A percentile compares a stretch with the other conserved stretches of the same genome.
These are phyloP conservation scores for Suhomyces sp. DNA, from an alignment of 805 yeast genomes.

Conservation along the genomic window DNA sequence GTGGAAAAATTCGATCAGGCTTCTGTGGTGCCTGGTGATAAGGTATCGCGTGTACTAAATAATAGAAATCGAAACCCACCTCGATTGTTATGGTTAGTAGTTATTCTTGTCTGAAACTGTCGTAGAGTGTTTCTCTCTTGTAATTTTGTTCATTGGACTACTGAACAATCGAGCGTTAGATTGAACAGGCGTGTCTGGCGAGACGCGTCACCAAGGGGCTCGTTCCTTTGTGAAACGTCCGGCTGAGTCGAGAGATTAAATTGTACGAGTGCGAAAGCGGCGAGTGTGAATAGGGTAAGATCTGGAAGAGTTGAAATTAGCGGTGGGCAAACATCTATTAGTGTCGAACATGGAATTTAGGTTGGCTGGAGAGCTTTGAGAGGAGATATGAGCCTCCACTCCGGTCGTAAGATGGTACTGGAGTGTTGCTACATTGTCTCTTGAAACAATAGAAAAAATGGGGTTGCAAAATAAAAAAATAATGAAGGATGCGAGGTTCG, in stretches of 20 bases:
- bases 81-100: not conserved
- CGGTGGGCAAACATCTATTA: no score
- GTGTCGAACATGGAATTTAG: not conserved
- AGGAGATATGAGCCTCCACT: not conserved
- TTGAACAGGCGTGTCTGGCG: constrained; percentile 2
- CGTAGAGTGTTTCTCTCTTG: not conserved
- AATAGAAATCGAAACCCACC: not conserved
- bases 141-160: not conserved
- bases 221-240: not conserved
- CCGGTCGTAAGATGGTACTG: not conserved
- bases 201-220: constrained; percentile 2
- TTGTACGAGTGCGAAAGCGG: not conserved
- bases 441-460: not conserved
- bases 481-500: constrained; percentile 47
- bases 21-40: not conserved
- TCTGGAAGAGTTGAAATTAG: not conserved
- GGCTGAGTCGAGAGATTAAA: not conserved
- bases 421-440: not conserved
- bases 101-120: not conserved
- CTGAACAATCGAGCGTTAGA: not conserved
- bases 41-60: not conserved
- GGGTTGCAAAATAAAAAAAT: constrained; percentile 11
- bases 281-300: not conserved
- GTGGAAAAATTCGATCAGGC: not conserved
- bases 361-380: not conserved